phyloP scores from a whole-genome alignment of 768 basidiomycete genomes.

The Mycena floridula region DNA sequence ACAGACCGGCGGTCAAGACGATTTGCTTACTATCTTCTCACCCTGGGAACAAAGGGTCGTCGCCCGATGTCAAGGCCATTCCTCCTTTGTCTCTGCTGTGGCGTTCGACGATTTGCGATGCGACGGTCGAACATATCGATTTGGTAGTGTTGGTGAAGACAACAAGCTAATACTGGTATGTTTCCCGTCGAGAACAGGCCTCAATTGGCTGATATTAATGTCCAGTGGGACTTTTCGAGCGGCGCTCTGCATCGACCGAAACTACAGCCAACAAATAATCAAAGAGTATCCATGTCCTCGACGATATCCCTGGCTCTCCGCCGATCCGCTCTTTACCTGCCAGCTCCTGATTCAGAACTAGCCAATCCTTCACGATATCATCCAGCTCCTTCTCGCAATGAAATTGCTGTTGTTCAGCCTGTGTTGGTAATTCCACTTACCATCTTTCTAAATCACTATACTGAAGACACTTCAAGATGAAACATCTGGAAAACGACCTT shows the following conservation, averaged over 20 bases:
- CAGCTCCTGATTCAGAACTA: conserved; percentile 35
- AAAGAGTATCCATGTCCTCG: conserved; percentile 74
- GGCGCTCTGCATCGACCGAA: conserved; percentile 89
- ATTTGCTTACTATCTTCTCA: conserved; percentile 89
- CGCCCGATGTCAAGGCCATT: conserved; percentile 95
- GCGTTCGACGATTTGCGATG: conserved; percentile 88
- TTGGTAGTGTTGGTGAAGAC: conserved; percentile 95
- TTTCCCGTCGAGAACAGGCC: neutral
- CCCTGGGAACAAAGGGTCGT: conserved; percentile 92
- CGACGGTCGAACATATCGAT: conserved; percentile 87
- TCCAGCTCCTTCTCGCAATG: conserved; percentile 84
- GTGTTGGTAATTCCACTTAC: conserved; percentile 51
- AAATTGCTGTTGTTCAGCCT: conserved; percentile 86
- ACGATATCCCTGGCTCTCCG: conserved; percentile 68
- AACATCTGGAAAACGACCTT: conserved; percentile 76
- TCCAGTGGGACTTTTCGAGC: conserved; percentile 91
- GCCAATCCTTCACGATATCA: conserved; percentile 58
- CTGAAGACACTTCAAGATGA: conserved; percentile 43
- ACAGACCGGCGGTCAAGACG: conserved; percentile 95
- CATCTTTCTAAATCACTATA: conserved; percentile 1
- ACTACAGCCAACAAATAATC: conserved; percentile 56
- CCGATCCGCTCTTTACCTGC: conserved; percentile 54
- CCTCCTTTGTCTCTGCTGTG: conserved; percentile 85
- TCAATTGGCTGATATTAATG: conserved; percentile 8
- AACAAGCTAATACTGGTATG: conserved; percentile 87